These are phyloP conservation scores for Phaeotremella skinneri DNA, from an alignment of 768 basidiomycete genomes.

Conservation along the genomic window DNA sequence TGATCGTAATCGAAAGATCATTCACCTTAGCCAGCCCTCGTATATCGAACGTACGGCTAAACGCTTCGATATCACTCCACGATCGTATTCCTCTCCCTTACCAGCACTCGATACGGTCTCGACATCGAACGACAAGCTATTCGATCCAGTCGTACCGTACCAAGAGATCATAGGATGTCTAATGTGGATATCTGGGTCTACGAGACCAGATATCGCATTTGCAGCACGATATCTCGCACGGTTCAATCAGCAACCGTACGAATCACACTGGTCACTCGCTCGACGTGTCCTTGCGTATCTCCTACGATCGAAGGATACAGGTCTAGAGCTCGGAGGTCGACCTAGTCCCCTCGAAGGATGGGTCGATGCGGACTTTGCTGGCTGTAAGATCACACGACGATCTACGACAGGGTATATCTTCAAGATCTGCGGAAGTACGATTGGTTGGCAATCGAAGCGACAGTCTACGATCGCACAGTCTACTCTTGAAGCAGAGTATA, in stretches of 20 bases:
- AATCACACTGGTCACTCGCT: constrained; percentile 44
- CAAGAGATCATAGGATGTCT: constrained; percentile 38
- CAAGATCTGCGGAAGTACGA: constrained; percentile 50
- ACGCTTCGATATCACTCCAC: constrained; percentile 10
- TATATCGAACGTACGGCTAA: constrained; percentile 17
- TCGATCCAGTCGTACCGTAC: background rate
- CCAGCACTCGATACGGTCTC: background rate
- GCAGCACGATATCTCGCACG: constrained; percentile 23
- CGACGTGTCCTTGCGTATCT: constrained; percentile 9
- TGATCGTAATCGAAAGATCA: constrained; percentile 4
- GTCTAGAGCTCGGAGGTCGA: constrained; percentile 42
- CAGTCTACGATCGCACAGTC: constrained; percentile 55
- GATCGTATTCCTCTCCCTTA: constrained; percentile 6
- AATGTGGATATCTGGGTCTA: constrained; percentile 50
- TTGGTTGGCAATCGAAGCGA: constrained; percentile 54
- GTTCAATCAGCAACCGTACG: constrained; percentile 25
- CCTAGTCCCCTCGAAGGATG: constrained; percentile 14
- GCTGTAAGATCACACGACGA: constrained; percentile 39
- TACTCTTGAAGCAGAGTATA: constrained; percentile 55
- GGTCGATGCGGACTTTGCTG: constrained; percentile 46
- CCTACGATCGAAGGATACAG: constrained; percentile 48
- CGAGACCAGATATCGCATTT: constrained; percentile 45
- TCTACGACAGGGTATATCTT: constrained; percentile 52
- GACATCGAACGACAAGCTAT: background rate
- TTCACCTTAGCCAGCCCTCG: constrained; percentile 14